A percentile compares a stretch with the other conserved stretches of the same genome.
Evolutionary conservation across 176 grass and related monocot genomes (phyloP).

Genomic region (Canna indica): DNA sequence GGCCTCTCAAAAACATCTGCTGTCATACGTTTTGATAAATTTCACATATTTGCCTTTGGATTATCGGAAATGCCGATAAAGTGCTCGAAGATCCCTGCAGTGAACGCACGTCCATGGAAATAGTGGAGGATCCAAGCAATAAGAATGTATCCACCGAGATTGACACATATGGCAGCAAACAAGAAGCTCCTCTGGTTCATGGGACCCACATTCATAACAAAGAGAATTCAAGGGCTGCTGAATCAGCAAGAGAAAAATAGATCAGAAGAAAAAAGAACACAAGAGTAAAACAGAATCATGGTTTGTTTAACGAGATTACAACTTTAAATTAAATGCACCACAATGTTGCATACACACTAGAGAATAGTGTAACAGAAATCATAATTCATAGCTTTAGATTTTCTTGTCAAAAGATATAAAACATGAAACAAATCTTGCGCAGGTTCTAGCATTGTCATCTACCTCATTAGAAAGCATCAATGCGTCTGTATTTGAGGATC

Average conservation of each 20-base stretch:
- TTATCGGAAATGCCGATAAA: constrained; percentile 54
- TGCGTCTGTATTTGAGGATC: constrained; percentile 27
- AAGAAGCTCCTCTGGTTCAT: constrained; percentile 69
- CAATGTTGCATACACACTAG: neutral
- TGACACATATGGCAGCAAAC: constrained; percentile 54
- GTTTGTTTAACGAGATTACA: too few relatives aligned
- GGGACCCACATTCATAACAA: constrained; percentile 53
- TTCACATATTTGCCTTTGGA: neutral
- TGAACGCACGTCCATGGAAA: constrained; percentile 60
- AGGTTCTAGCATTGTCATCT: constrained; percentile 15
- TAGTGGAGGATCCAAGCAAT: constrained; percentile 70
- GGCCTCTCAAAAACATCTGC: too few relatives aligned
- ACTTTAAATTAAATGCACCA: neutral
- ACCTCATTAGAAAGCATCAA: constrained; percentile 17
- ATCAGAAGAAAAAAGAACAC: neutral
- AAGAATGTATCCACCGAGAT: constrained; percentile 66
- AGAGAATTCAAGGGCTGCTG: constrained; percentile 30
- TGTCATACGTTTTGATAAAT: neutral
- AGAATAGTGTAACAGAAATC: neutral
- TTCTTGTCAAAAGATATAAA: neutral
- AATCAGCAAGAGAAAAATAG: neutral
- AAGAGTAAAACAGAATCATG: neutral
- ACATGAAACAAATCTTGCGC: constrained; percentile 31
- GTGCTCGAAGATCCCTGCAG: constrained; percentile 52
- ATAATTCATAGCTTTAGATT: neutral